A percentile compares a stretch with the other conserved stretches of the same genome.
These are phyloP conservation scores for Fusarium redolens DNA, from an alignment of 2,329 filamentous ascomycete genomes.

Conservation along the genomic window DNA sequence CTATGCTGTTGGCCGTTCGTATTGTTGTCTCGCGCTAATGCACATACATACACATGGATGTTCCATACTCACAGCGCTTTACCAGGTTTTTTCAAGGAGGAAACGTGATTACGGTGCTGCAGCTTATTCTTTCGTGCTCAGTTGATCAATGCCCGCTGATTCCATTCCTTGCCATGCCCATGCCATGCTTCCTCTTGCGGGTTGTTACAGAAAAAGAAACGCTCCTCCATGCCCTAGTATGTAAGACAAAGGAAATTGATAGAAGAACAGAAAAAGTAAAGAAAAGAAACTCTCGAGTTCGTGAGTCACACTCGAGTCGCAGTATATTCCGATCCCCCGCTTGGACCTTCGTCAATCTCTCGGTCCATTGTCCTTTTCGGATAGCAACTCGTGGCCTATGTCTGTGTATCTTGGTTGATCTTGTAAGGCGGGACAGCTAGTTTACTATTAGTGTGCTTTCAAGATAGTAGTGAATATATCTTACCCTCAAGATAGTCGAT, in stretches of 20 bases:
- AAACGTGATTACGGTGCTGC: neutral
- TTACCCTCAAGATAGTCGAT: neutral
- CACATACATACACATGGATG: neutral
- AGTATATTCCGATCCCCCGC: neutral
- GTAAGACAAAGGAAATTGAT: neutral
- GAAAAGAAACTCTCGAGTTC: neutral
- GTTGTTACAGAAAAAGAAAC: neutral
- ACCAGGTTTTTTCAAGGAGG: neutral
- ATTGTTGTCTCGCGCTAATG: constrained; percentile 10
- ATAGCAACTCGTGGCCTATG: neutral
- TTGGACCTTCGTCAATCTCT: neutral
- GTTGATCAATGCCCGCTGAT: neutral
- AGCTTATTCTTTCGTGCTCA: neutral
- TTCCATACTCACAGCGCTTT: neutral
- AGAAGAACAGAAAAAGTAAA: neutral
- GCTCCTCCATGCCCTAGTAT: neutral
- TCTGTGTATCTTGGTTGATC: neutral
- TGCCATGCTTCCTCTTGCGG: neutral
- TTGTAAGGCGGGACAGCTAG: neutral
- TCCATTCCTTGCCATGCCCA: neutral
- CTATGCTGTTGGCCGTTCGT: neutral
- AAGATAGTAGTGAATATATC: no score
- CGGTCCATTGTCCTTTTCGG: neutral
- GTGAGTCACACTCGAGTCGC: neutral
- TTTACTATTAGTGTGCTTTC: neutral